Evolutionary conservation across 2,329 filamentous ascomycete genomes (phyloP).

Genomic region (Pyrenophora seminiperda): DNA sequence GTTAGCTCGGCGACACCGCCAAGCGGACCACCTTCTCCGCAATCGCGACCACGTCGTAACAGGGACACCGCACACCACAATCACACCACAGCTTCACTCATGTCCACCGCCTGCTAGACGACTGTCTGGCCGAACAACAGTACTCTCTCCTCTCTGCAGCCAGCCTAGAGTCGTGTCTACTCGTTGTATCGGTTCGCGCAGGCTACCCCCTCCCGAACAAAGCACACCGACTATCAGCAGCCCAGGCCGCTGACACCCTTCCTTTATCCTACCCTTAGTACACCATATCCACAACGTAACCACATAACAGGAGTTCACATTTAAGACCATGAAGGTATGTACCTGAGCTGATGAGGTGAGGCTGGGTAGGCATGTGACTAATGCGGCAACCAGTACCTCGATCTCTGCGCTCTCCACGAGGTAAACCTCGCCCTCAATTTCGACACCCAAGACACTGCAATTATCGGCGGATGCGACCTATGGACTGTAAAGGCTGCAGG

Average conservation of each 20-base stretch:
- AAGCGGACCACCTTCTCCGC: constrained; percentile 33
- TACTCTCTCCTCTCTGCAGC: constrained; percentile 48
- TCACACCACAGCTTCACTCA: constrained; percentile 25
- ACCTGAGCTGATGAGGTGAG: constrained; percentile 18
- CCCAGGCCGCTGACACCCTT: constrained; percentile 25
- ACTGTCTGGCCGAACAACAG: constrained; percentile 47
- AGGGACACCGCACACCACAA: constrained; percentile 32
- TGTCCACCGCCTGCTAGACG: constrained; percentile 47
- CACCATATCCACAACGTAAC: constrained; percentile 1
- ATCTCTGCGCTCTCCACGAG: constrained; percentile 86
- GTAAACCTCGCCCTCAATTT: constrained; percentile 94
- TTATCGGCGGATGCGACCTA: constrained; percentile 91
- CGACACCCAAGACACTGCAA: constrained; percentile 88
- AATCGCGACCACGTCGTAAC: constrained; percentile 30
- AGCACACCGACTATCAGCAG: constrained; percentile 33
- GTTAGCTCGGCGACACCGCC: constrained; percentile 28
- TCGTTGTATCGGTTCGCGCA: constrained; percentile 46
- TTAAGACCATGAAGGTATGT: constrained; percentile 48
- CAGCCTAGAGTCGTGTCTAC: constrained; percentile 49
- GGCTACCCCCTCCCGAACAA: constrained; percentile 39
- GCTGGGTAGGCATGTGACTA: constrained; percentile 37
- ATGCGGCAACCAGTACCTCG: constrained; percentile 72
- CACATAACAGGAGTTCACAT: constrained; percentile 2
- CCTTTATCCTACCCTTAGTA: constrained; percentile 10
- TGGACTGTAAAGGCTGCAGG: constrained; percentile 97